Base-by-base conservation (phyloP, 257 asterid genomes). In the Nicotiana tabacum region DNA sequence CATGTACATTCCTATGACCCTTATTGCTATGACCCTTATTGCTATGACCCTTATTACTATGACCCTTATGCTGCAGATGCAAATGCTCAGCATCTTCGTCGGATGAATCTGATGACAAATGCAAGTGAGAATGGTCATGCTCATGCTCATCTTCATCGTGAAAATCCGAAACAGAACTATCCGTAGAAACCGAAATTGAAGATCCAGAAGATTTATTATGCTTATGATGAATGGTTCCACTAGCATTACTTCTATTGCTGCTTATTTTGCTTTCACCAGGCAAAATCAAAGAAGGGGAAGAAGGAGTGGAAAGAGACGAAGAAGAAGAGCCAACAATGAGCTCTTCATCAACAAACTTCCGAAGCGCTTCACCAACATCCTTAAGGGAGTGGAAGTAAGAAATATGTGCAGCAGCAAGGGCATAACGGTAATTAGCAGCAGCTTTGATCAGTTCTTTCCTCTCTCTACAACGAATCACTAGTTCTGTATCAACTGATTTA, bases 311-410 rank as follows among this genome's bases (percentile, higher is more conserved):
- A 0, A 92, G 83, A 4, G 93, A 89, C 29, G 88, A 85, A 27
- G 95, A 86, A 2, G 94, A 80, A 2, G 93, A 53, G 0, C 91
- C 85, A 64, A 89, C 72, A 33, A 90, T 35, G 39, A 96, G 92
- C 86, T 96, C 99, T 76, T 94, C 98, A 48, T 96, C 98, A 21
- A 96, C 99, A 70, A 96, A 96, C 66, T 84, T 91, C 82, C 97
- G 86, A 30, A 96, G 89, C 11, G 98, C 97, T 15, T 96, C 97
- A n/a, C 99, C 98, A n/a, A 96, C 92, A 77, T 88, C 93, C 84
- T 88, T 94, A 66, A 96, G 92, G 0, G 97, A 94, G 30, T 86
- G 91, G 83, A 96, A 96, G 80, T 94, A 94, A 18, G 98, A 87
- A 24, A 94, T 86, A 86, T 96, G 99, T 8, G 98, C 97, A 43